Evolutionary conservation across 2,329 filamentous ascomycete genomes (phyloP).

Genomic region (Ophiognomonia clavigignenti-juglandacearum): DNA sequence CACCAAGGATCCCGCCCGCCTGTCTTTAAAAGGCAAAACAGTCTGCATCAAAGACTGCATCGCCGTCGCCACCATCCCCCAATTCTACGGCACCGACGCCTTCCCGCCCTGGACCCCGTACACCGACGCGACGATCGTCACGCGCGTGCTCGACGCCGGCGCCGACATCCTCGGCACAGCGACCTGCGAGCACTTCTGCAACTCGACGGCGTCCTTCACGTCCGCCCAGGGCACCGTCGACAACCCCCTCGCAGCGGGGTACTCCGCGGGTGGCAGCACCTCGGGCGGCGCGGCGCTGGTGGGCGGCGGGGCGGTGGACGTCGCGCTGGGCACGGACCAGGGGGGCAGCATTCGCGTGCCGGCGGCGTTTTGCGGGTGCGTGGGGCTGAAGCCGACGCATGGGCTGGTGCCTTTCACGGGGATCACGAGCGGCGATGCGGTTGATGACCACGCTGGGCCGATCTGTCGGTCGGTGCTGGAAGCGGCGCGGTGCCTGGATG

Average conservation of each 20-base stretch:
- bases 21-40: no score
- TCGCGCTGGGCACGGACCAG: conserved; percentile 30
- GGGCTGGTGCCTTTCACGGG: conserved; percentile 45
- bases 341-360: conserved; percentile 33
- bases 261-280: conserved; percentile 29
- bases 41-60: no score
- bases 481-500: conserved; percentile 34
- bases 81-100: no score
- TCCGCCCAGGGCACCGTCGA: conserved; percentile 31
- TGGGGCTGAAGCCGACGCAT: conserved; percentile 40
- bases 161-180: conserved; percentile 29
- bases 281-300: conserved; percentile 1
- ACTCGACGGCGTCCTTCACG: conserved; percentile 31
- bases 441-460: conserved; percentile 39
- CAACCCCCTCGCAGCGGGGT: conserved; percentile 27
- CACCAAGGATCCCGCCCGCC: no score
- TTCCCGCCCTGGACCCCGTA: no score
- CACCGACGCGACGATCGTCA: conserved; percentile 25
- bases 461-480: conserved; percentile 37
- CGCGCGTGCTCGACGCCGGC: conserved; percentile 28
- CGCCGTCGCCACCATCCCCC: no score
- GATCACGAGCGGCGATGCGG: conserved; percentile 31
- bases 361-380: conserved; percentile 31
- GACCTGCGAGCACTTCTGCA: conserved; percentile 33
- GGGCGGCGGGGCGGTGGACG: conserved; percentile 18